Percentiles rank a stretch among this genome's conserved stretches.
These are phyloP conservation scores for Teunomyces atbi DNA, from an alignment of 805 yeast species.

Conservation along the genomic window DNA sequence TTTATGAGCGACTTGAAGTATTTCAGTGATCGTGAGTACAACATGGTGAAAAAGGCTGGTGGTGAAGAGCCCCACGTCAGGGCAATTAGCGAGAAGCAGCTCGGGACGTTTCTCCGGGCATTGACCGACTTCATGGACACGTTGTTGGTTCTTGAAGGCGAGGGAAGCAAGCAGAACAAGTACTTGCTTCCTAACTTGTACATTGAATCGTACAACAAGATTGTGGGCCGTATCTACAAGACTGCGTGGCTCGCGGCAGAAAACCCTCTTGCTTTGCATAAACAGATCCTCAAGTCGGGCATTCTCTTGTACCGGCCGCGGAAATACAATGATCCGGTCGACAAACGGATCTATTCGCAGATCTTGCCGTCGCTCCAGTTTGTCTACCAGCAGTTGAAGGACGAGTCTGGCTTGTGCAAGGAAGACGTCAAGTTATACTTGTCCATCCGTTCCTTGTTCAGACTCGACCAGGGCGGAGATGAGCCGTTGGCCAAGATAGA, in stretches of 20 bases:
- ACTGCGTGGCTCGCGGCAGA: conserved; percentile 25
- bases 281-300: conserved; percentile 25
- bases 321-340: conserved; percentile 17
- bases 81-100: conserved; percentile 24
- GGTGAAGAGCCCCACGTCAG: conserved; percentile 6
- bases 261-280: conserved; percentile 20
- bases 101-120: conserved; percentile 18
- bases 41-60: conserved; percentile 9
- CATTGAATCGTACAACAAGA: conserved; percentile 23
- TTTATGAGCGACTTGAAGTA: conserved; percentile 28
- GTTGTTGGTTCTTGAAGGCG: conserved; percentile 17
- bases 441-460: conserved; percentile 17
- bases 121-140: conserved; percentile 23
- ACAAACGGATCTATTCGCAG: conserved; percentile 15
- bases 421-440: conserved; percentile 20
- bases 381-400: conserved; percentile 22
- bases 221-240: conserved; percentile 22
- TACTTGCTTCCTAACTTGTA: conserved; percentile 17
- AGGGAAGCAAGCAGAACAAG: conserved; percentile 11
- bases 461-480: conserved; percentile 11
- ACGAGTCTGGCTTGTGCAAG: conserved; percentile 10
- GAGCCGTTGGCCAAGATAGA: conserved; percentile 14
- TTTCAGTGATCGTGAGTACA: conserved; percentile 27
- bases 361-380: conserved; percentile 22
- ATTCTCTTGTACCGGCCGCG: conserved; percentile 29